Evolutionary conservation across 1,284 basidiomycete genomes (phyloP).

Genomic region (Golubevia sp.): DNA sequence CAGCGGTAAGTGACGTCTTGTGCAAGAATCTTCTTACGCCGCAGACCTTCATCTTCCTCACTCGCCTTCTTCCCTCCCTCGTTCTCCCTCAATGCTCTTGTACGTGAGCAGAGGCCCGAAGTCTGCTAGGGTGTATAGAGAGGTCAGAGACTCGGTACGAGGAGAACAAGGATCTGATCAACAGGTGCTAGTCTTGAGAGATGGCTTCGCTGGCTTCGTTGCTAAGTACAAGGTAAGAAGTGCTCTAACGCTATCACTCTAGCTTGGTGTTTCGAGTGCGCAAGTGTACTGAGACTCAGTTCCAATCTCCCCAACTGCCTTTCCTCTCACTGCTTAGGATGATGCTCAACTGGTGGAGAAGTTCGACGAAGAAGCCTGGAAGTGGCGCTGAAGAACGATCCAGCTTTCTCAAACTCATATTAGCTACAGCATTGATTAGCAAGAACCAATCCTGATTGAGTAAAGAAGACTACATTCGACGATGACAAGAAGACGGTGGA

Average conservation of each 20-base stretch:
- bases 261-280: neutral
- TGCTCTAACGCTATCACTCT: neutral
- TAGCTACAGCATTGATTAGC: too few relatives aligned
- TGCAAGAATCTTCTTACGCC: neutral
- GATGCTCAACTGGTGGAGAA: constrained; percentile 52
- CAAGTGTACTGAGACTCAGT: neutral
- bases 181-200: constrained; percentile 56
- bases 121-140: constrained; percentile 58
- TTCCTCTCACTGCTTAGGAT: constrained; percentile 7
- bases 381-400: constrained; percentile 27
- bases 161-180: constrained; percentile 27
- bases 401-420: too few relatives aligned
- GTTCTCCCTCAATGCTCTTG: neutral
- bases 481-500: too few relatives aligned
- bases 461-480: too few relatives aligned
- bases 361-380: constrained; percentile 48
- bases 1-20: constrained; percentile 18
- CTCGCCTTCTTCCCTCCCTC: neutral
- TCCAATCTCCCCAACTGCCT: too few relatives aligned
- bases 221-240: constrained; percentile 45
- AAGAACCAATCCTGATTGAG: too few relatives aligned
- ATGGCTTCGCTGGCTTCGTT: constrained; percentile 58
- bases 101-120: constrained; percentile 53
- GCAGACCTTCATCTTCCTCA: neutral
- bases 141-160: constrained; percentile 35